Conservation (phyloP, 176 grass and related monocot genomes). For the Typha latifolia region DNA sequence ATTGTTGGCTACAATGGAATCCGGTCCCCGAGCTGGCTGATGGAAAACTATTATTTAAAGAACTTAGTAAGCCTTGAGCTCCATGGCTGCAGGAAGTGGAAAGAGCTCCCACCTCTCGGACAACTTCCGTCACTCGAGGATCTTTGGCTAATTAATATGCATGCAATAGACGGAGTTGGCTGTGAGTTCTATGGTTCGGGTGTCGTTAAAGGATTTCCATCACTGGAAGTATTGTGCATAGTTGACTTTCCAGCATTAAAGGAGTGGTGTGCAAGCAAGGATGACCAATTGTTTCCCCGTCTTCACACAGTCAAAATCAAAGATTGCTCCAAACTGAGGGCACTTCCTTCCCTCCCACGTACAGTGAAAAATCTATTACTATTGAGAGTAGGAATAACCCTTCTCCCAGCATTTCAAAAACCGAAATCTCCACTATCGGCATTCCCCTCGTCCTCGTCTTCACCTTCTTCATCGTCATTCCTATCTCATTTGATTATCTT, state of each 20-base stretch:
- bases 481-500: too few relatives aligned
- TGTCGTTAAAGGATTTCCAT: not conserved
- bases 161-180: not conserved
- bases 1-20: conserved; percentile 4
- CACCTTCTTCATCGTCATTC: too few relatives aligned
- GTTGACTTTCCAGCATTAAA: not conserved
- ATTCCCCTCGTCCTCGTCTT: too few relatives aligned
- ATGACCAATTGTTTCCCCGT: not conserved
- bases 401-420: not conserved
- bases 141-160: not conserved
- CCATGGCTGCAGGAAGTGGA: not conserved
- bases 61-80: too few relatives aligned
- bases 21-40: conserved; percentile 6
- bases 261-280: not conserved
- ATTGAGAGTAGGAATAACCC: not conserved
- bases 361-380: not conserved
- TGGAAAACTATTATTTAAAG: too few relatives aligned
- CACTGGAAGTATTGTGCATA: too few relatives aligned
- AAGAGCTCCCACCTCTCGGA: not conserved
- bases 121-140: not conserved
- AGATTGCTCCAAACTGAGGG: not conserved
- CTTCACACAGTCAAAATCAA: not conserved
- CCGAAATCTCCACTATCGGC: not conserved
- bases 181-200: not conserved
- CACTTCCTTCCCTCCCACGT: too few relatives aligned